Evolutionary conservation across 129 eudicot genomes (phyloP), one percentile per base, ranked within the genome.

Genomic region (Flaveria sonorensis): DNA sequence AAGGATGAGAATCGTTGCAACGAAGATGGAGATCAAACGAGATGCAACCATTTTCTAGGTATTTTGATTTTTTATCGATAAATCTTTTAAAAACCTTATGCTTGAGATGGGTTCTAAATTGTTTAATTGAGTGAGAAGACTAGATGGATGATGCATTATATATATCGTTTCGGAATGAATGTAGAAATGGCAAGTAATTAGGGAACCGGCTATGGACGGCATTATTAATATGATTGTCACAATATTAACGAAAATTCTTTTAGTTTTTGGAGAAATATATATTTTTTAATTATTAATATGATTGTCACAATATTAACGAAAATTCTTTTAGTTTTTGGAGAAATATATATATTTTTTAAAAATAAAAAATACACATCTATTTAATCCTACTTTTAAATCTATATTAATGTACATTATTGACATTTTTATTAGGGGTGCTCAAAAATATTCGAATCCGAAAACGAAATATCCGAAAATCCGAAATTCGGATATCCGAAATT

Each of bases 201-300:
- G 20, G 74, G 55, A 40, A 56, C 75, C 75, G 81, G 67, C 69
- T 20, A 5, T 39, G 74, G 69, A 68, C 81, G 81, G 75, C 60
- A 55, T 62, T 71, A 11, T 66, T 30, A 36, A 18, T 39, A 36
- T n/a, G 0, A 26, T 61, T 50, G 45, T 30, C 48, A 50, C 47
- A 26, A 51, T 26, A 6, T 2, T 18, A 18, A n/a, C n/a, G 40
- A 36, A 36, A 36, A 36, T 5, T 36, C 7, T 36, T 5, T 36
- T 36, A 36, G 40, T 36, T 36, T 5, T 36, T 4, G 40, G 40
- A 6, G 40, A 36, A 6, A 36, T 36, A 7, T 36, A 32, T 32
- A 32, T 32, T 32, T 0, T 32, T 32, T 32, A 32, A 32, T 62
- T 71, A 11, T 66, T 30, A 36, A 18, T 39, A 36, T n/a, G 0